Evolutionary conservation across 2,329 filamentous ascomycete genomes (phyloP).

Genomic region (Fusarium transvaalense): DNA sequence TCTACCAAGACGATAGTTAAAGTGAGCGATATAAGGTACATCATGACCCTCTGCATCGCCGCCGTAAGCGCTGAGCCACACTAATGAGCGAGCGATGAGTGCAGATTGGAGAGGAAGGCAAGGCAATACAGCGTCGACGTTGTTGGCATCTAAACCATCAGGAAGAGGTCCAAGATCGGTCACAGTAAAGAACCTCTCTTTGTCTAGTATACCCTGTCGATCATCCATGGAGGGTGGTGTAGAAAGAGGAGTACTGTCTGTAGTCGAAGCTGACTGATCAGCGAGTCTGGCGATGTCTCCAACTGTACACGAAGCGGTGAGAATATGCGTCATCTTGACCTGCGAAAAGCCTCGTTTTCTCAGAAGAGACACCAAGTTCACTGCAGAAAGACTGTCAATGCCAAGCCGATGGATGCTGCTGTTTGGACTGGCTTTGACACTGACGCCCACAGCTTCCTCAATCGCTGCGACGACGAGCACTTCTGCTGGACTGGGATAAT

Average conservation of each 20-base stretch:
- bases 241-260: not conserved
- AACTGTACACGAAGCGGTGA: slow-evolving; percentile 3
- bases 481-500: not conserved
- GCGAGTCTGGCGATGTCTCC: not conserved
- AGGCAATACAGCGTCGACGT: slow-evolving; percentile 15
- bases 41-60: not conserved
- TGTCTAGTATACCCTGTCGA: rapidly evolving
- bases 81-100: slow-evolving; percentile 20
- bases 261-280: not conserved
- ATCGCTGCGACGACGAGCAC: not conserved
- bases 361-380: slow-evolving; percentile 18
- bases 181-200: rapidly evolving
- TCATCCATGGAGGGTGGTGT: not conserved
- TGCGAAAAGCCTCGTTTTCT: slow-evolving; percentile 6
- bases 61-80: slow-evolving; percentile 1
- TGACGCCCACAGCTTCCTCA: slow-evolving; percentile 5
- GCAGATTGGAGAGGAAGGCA: slow-evolving; percentile 32
- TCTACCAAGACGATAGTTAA: slow-evolving; percentile 10
- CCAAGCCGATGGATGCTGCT: slow-evolving; percentile 22
- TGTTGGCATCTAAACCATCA: not conserved
- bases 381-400: slow-evolving; percentile 22
- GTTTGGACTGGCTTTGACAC: not conserved
- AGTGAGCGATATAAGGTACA: slow-evolving; percentile 29
- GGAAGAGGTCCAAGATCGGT: not conserved
- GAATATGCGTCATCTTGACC: slow-evolving; percentile 11